A percentile compares a stretch with the other conserved stretches of the same genome.
Evolutionary conservation across 129 eudicot genomes (phyloP).

Genomic region (Lactuca saligna): DNA sequence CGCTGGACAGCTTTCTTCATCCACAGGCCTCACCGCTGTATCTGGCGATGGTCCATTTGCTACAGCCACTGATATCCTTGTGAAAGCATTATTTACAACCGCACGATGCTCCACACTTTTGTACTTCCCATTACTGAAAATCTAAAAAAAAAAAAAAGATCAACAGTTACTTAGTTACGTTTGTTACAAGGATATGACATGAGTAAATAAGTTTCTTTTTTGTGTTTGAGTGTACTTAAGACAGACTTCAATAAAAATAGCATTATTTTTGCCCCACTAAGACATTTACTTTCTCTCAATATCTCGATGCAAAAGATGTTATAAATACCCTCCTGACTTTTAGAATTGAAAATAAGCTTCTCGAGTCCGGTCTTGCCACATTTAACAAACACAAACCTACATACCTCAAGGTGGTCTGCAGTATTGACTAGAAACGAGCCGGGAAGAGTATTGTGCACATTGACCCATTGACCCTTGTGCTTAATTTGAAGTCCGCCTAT

Average conservation of each 20-base stretch:
- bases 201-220: too few relatives aligned
- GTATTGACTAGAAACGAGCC: conserved; percentile 55
- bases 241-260: too few relatives aligned
- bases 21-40: conserved; percentile 39
- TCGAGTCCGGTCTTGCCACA: background rate
- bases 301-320: too few relatives aligned
- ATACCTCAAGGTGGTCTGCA: conserved; percentile 66
- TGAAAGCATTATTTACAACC: conserved; percentile 37
- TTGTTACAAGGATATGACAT: background rate
- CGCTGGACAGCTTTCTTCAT: conserved; percentile 22
- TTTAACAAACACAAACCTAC: background rate
- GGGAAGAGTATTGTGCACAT: conserved; percentile 44
- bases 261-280: background rate
- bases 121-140: conserved; percentile 61
- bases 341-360: too few relatives aligned
- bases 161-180: background rate
- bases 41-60: conserved; percentile 53
- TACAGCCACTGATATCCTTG: conserved; percentile 48
- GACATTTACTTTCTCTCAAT: too few relatives aligned
- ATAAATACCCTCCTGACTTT: background rate
- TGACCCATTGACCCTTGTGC: conserved; percentile 52
- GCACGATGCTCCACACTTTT: conserved; percentile 57
- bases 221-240: background rate
- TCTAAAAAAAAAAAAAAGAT: conserved; percentile 13
- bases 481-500: conserved; percentile 49